Conservation (phyloP, 2,329 filamentous ascomycete species). For the Ceratocystis albifundus region DNA sequence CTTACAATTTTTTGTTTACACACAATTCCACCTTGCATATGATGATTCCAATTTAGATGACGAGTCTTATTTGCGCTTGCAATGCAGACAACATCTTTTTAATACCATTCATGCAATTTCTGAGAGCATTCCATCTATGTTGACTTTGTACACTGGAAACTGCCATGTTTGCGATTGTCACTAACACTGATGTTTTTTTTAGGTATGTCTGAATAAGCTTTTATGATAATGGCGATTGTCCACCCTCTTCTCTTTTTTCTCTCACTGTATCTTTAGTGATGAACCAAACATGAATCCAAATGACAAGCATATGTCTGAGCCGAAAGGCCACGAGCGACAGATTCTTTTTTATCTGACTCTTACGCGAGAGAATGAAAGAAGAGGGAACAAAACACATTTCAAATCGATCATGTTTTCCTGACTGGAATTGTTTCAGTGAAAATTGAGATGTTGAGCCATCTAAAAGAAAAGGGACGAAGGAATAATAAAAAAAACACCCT, state of each 20-base stretch:
- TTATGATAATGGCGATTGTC: neutral
- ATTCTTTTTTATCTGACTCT: slow-evolving; percentile 22
- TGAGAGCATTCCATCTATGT: slow-evolving; percentile 31
- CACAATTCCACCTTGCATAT: slow-evolving; percentile 25
- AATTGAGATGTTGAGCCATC: neutral
- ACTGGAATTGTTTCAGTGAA: neutral
- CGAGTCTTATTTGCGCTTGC: slow-evolving; percentile 66
- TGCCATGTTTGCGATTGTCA: neutral
- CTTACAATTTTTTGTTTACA: neutral
- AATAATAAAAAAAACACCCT: neutral
- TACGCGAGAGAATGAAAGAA: slow-evolving; percentile 7
- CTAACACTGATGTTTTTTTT: neutral
- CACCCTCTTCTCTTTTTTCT: neutral
- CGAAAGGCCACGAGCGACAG: slow-evolving; percentile 33
- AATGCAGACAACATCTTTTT: slow-evolving; percentile 56
- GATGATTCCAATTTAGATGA: slow-evolving; percentile 50
- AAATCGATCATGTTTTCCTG: neutral
- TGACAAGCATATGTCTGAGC: slow-evolving; percentile 99
- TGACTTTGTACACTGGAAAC: neutral
- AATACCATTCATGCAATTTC: slow-evolving; percentile 61
- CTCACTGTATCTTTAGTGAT: slow-evolving; percentile 20
- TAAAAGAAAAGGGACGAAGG: neutral
- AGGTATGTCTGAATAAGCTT: neutral
- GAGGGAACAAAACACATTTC: neutral
- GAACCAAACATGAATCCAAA: slow-evolving; percentile 51